phyloP scores from a whole-genome alignment of 1,284 basidiomycete genomes.

The Pholiota adiposa region DNA sequence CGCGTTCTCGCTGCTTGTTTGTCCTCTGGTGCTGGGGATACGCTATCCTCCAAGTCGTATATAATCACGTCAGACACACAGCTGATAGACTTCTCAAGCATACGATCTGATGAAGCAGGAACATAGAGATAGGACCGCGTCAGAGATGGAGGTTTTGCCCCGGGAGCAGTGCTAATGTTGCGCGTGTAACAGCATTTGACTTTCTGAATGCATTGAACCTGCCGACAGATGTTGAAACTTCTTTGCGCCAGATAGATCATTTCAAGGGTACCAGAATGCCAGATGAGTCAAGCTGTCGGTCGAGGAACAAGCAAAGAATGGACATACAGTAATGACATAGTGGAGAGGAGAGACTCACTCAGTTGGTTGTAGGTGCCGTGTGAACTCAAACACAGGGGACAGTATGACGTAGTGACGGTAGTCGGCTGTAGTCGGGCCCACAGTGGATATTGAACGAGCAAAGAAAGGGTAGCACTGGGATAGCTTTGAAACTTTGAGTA shows the following conservation, averaged over 20 bases:
- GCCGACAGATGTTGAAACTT: neutral
- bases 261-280: neutral
- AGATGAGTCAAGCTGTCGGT: neutral
- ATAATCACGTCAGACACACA: constrained; percentile 74
- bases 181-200: neutral
- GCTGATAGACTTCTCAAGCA: constrained; percentile 78
- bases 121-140: constrained; percentile 74
- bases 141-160: constrained; percentile 30
- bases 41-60: constrained; percentile 89
- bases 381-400: too few species aligned
- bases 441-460: too few species aligned
- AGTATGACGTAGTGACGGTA: too few species aligned
- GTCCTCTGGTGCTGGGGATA: constrained; percentile 62
- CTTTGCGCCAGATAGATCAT: neutral
- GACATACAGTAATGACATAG: too few species aligned
- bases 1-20: constrained; percentile 67
- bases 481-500: too few species aligned
- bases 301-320: too few species aligned
- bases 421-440: too few species aligned
- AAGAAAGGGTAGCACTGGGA: too few species aligned
- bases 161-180: constrained; percentile 5
- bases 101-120: constrained; percentile 76
- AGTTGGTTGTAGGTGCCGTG: too few species aligned
- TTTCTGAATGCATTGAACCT: neutral
- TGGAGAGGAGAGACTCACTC: too few species aligned